A percentile compares a stretch with the other conserved stretches of the same genome.
These are phyloP conservation scores for Aspergillus indologenus DNA, from an alignment of 495 filamentous ascomycete genomes.

Conservation along the genomic window DNA sequence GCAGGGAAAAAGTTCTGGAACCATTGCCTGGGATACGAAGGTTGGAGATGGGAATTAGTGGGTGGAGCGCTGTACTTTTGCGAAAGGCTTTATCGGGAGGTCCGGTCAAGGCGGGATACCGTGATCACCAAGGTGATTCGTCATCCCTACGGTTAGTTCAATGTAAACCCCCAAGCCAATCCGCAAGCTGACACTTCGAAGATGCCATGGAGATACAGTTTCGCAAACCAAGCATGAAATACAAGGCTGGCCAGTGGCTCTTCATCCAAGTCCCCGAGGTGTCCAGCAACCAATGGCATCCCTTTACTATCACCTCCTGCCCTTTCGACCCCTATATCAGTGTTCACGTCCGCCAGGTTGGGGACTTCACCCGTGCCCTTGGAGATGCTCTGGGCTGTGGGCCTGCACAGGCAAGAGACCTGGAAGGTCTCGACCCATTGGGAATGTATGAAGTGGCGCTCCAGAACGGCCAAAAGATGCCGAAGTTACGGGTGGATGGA, in stretches of 20 bases:
- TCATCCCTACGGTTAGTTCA: constrained; percentile 84
- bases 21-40: constrained; percentile 93
- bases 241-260: constrained; percentile 97
- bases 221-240: constrained; percentile 90
- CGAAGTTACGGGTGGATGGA: constrained; percentile 82
- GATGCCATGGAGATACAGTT: constrained; percentile 98
- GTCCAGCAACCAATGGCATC: constrained; percentile 91
- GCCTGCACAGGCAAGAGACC: constrained; percentile 74
- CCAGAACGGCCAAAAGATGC: constrained; percentile 88
- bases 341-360: constrained; percentile 92
- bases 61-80: constrained; percentile 81
- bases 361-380: constrained; percentile 86
- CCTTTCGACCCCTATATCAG: constrained; percentile 92
- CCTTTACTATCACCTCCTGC: constrained; percentile 98
- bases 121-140: constrained; percentile 91
- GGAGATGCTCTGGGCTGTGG: constrained; percentile 93
- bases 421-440: constrained; percentile 85
- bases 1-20: constrained; percentile 78
- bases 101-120: constrained; percentile 74
- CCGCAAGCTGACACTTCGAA: constrained; percentile 38
- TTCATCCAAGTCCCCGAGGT: constrained; percentile 91
- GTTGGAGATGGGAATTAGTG: constrained; percentile 95
- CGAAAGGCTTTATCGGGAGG: constrained; percentile 90
- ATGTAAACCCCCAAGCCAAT: not conserved
- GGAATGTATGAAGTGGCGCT: constrained; percentile 99